Evolutionary conservation across 345 rosid genomes (phyloP), one percentile per base, ranked within the genome.

Genomic region (Balakata baccata): DNA sequence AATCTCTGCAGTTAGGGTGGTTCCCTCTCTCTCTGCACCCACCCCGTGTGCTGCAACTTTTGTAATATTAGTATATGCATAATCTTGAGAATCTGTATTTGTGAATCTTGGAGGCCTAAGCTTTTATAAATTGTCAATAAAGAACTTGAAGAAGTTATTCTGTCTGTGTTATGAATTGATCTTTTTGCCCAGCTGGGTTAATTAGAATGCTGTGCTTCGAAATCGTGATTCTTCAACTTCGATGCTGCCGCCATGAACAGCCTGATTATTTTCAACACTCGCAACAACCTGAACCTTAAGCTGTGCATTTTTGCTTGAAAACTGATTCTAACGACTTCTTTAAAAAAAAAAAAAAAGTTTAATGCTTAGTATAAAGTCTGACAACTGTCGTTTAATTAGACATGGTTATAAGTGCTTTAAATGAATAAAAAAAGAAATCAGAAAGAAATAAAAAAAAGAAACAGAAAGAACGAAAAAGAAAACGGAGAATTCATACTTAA

Each of bases 1-100:
- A 92, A 88, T 80, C 90, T 94, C 63, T 90, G 92, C 84, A 85
- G 89, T 80, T 89, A 86, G 73, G 59, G 37, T 56, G 12, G 3
- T 47, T 23, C 1, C 20, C 64, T 11, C 16, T 17, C 61, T 8
- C 51, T 53, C 37, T 7, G 13, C 29, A 1, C 16, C 23, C 41
- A 34, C 23, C 47, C 18, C 6, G 37, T 47, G 51, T 61, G 74
- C 23, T 62, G 47, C 59, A 22, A 43, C 72, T 76, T 67, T 69
- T 76, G 74, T 45, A 53, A 59, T 51, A 61, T 18, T 38, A 22
- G 51, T 8, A 57, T 49, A 11, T 18, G 45, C 71, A 17, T 39
- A 59, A 68, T 69, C 49, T 20, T 38, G 50, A 68, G 72, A 62
- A 68, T 68, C 43, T 50, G 7, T 41, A 57, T 69, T 68, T 67